Base-by-base conservation (phyloP, 495 filamentous ascomycete species). In the Hypoxylon trugodes region DNA sequence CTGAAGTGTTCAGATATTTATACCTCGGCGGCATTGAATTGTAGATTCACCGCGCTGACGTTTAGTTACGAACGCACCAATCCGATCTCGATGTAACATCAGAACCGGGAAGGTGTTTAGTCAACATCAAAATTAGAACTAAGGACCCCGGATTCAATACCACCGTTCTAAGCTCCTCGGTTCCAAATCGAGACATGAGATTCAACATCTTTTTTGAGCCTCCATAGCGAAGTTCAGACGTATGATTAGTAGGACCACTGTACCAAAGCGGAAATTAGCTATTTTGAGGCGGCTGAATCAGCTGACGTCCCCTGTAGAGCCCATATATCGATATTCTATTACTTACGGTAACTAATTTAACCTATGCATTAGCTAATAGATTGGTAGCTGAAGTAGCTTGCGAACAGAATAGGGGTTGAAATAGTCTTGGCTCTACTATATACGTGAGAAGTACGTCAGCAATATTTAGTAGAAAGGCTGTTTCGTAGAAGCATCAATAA, bases 31-130 rank as follows among this genome's bases (percentile, higher is more conserved):
- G 28, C 7, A 22, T 9, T 1, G 38, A 26, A 16, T 8, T 4
- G 19, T 2, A 8, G 12, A 4, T 10, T 6, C 15, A 6, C 3
- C 22, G 7, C 18, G 43, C 28, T 13, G 18, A 25, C 45, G 6
- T 40, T 4, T 3, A 6, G 48, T 42, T 59, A 59, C 55, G 55
- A 59, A 16, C 55, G 26, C 55, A 50, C 55, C 55, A 59, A 59
- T 59, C 45, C 16, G 1, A 30, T 19, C 25, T 19, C 46, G 10
- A 8, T 16, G n/a, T 40, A 12, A 10, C 22, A 15, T 18, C 15
- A 30, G 30, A 40, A 40, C 32, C 9, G n/a, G 26, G 38, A 55
- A 55, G 32, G 38, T 35, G 16, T 30, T 35, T 36, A 43, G 6
- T 4, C 1, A 36, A 35, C 28, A 9, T 16, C 51, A 4, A 18